phyloP scores from a whole-genome alignment of 345 rosid species.

The Bruguiera gymnorhiza region DNA sequence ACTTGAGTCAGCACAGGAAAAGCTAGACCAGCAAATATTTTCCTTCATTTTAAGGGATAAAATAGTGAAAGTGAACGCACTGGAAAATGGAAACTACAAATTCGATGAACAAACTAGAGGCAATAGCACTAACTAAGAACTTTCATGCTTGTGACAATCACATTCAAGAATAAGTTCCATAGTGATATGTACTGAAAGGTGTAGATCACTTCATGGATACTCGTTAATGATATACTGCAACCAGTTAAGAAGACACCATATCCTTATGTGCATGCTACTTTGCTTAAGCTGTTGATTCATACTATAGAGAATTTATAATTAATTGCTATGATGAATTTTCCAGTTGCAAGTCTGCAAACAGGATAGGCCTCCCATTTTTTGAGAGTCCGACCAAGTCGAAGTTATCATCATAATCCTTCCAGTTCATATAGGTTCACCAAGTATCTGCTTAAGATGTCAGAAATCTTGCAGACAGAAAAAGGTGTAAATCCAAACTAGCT shows the following conservation, averaged over 20 bases:
- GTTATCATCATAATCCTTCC: conserved; percentile 7
- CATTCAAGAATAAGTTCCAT: background rate
- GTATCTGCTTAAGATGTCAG: conserved; percentile 16
- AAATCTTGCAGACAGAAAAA: conserved; percentile 16
- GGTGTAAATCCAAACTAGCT: conserved; percentile 22
- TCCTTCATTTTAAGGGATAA: too few species aligned
- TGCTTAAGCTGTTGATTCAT: too few species aligned
- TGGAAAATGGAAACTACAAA: background rate
- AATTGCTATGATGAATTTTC: background rate
- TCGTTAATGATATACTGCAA: background rate
- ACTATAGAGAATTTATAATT: background rate
- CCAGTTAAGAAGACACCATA: background rate
- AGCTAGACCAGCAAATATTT: too few species aligned
- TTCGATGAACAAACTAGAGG: background rate
- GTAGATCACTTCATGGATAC: background rate
- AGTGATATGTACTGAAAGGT: background rate
- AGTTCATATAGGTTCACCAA: conserved; percentile 14
- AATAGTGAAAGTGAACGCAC: too few species aligned
- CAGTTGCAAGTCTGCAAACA: background rate
- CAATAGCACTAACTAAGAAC: background rate
- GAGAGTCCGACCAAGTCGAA: conserved; percentile 8
- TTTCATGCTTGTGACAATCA: background rate
- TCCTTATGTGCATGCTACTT: background rate
- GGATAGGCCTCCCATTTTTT: background rate
- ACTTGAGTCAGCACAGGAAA: too few species aligned